Base-by-base conservation (phyloP, 2,329 filamentous ascomycete species). In the Escovopsis sp. region DNA sequence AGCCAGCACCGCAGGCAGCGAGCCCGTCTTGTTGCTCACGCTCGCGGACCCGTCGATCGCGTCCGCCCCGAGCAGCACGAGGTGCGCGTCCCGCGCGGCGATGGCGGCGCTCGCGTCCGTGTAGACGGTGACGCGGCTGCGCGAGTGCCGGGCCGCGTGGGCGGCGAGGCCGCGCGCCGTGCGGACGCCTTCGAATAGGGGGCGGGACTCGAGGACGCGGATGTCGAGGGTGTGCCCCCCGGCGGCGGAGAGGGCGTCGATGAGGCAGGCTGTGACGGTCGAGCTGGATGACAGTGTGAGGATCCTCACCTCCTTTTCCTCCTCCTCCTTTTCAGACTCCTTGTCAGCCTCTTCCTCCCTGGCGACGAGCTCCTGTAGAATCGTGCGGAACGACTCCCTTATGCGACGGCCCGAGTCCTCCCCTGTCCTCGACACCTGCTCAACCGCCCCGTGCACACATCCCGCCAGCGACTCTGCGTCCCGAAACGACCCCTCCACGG, bases 1-100 rank as follows among this genome's bases (percentile, higher is more conserved):
- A 34, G 67, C 62, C 2, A 79, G 56, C 0, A 72, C 62, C 1
- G 70, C 65, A 1, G 72, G 65, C 6, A 80, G 52, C 2, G 72
- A 76, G 0, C 77, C 76, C 0, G 65, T 73, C 52, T 81, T 82
- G 53, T 81, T 82, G 50, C 66, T 73, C 14, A 80, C 68, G 21
- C 70, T 66, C 2, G 74, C 76, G 1, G 56, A 49, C 1, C 56
- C 49, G 11, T 68, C 66, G 36, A 83, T 73, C 4, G 70, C 58
- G 47, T 82, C 77, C 2, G 76, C 74, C 1, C 76, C 76, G 1
- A 83, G 56, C 4, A 83, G 53, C 2, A 82, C 54, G 1, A 77
- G 35, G 43, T 80, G 65, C 4, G 70, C 58, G n/a, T 52, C 56
- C 14, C 50, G 45, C 4, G 67, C 61, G 1, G 72, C 70, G 9